Evolutionary conservation across 148 eudicot species (phyloP).

Genomic region (Chenopodium album): DNA sequence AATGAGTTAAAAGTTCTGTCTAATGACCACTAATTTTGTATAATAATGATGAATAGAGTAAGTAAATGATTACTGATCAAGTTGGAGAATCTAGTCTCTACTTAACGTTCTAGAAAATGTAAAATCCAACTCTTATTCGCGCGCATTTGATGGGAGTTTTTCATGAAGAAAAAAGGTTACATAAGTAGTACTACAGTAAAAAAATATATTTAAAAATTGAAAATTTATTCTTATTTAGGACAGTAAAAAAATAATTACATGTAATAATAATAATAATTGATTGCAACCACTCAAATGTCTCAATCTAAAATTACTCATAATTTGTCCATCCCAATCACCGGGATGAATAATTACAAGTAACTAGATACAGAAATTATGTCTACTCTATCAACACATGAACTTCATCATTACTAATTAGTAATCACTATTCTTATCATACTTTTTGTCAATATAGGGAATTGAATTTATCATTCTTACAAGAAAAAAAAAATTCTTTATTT

Average conservation of each 20-base stretch:
- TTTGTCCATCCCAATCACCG: slow-evolving; percentile 21
- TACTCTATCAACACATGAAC: slow-evolving; percentile 7
- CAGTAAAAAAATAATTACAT: too few species aligned
- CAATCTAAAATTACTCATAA: slow-evolving; percentile 22
- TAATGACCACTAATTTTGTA: slow-evolving; percentile 21
- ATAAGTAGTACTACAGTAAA: background rate
- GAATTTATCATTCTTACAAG: background rate
- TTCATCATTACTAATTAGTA: slow-evolving; percentile 8
- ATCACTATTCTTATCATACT: slow-evolving; percentile 5
- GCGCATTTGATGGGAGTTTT: background rate
- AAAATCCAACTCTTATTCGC: background rate
- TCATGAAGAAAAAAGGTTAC: background rate
- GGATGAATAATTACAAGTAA: slow-evolving; percentile 18
- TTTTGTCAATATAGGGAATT: slow-evolving; percentile 2
- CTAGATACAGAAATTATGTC: slow-evolving; percentile 19
- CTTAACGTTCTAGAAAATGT: background rate
- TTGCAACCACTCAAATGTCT: slow-evolving; percentile 24
- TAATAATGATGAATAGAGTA: slow-evolving; percentile 12
- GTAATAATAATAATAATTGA: slow-evolving; percentile 23
- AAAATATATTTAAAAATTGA: background rate
- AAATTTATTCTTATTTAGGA: background rate
- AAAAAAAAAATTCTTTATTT: background rate
- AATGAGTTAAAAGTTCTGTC: slow-evolving; percentile 16
- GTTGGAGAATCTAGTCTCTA: background rate
- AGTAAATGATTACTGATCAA: slow-evolving; percentile 9